phyloP scores from a whole-genome alignment of 2,329 filamentous ascomycete species.

The Rhinocladiella mackenziei region DNA sequence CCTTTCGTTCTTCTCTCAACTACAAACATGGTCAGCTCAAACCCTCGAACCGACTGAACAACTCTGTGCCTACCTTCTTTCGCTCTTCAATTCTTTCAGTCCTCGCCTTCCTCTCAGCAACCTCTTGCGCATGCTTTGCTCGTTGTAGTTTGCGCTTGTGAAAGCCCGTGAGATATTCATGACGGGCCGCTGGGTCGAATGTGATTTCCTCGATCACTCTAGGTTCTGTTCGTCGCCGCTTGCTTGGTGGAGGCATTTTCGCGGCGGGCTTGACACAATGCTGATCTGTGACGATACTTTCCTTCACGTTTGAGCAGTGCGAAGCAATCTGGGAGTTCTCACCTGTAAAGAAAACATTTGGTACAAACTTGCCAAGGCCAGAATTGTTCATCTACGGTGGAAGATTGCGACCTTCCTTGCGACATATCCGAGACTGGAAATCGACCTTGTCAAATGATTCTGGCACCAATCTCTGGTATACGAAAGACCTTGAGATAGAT shows the following conservation, averaged over 20 bases:
- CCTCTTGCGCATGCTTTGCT: constrained; percentile 77
- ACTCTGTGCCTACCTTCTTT: constrained; percentile 61
- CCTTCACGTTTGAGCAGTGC: no score
- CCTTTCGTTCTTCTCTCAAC: constrained; percentile 78
- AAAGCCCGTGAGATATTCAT: constrained; percentile 91
- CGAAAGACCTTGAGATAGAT: no score
- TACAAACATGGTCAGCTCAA: constrained; percentile 39
- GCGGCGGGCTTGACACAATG: no score
- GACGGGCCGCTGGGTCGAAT: constrained; percentile 74
- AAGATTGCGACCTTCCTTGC: no score
- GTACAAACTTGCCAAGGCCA: background rate
- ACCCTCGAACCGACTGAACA: constrained; percentile 12
- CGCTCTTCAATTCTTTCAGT: constrained; percentile 71
- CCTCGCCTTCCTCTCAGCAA: constrained; percentile 69
- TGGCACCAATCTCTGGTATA: no score
- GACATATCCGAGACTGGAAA: no score
- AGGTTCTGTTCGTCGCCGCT: constrained; percentile 60
- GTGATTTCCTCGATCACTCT: constrained; percentile 70
- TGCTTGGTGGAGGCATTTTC: constrained; percentile 56
- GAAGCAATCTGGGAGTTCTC: no score
- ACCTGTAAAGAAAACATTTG: background rate
- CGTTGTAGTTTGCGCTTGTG: constrained; percentile 90
- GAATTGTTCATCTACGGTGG: no score
- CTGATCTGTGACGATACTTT: background rate
- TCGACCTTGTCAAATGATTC: no score